Evolutionary conservation across 192 early-diverging fungal species (phyloP).

Genomic region (Backusella australiensis): DNA sequence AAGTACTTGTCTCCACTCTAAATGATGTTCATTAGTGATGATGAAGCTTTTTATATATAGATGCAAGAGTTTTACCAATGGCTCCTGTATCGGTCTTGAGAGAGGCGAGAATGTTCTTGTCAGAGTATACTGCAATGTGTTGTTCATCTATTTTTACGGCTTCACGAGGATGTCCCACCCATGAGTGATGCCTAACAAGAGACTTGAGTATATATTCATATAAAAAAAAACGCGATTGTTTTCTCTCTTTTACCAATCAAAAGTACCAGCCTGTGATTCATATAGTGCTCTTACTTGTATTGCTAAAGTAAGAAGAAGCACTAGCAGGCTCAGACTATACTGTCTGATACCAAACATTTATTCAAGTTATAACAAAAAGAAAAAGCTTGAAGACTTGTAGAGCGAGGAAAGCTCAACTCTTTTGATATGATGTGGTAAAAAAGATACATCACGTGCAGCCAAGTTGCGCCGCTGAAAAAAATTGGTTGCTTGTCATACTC

Average conservation of each 20-base stretch:
- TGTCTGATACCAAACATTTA: slow-evolving; percentile 8
- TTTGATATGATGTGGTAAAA: neutral
- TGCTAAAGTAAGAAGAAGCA: slow-evolving; percentile 1
- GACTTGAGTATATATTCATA: neutral
- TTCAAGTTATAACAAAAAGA: neutral
- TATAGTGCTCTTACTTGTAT: slow-evolving; percentile 32
- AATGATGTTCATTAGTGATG: neutral
- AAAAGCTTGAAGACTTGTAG: neutral
- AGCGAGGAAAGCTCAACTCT: neutral
- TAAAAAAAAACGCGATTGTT: neutral
- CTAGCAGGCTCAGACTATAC: neutral
- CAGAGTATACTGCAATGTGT: slow-evolving; percentile 58
- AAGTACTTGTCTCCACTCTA: slow-evolving; percentile 78
- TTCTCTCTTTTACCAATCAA: slow-evolving; percentile 44
- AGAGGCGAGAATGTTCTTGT: slow-evolving; percentile 72
- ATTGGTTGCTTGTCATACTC: too few species aligned
- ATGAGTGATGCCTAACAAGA: slow-evolving; percentile 50
- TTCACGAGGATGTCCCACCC: slow-evolving; percentile 46
- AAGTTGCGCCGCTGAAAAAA: neutral
- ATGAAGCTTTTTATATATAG: neutral
- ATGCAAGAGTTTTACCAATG: slow-evolving; percentile 45
- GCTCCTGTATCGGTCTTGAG: slow-evolving; percentile 65
- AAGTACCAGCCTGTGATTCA: slow-evolving; percentile 46
- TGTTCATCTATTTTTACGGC: slow-evolving; percentile 35
- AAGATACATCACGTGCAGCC: neutral